phyloP scores from a whole-genome alignment of 805 yeast species.

The Metschnikowia matae region DNA sequence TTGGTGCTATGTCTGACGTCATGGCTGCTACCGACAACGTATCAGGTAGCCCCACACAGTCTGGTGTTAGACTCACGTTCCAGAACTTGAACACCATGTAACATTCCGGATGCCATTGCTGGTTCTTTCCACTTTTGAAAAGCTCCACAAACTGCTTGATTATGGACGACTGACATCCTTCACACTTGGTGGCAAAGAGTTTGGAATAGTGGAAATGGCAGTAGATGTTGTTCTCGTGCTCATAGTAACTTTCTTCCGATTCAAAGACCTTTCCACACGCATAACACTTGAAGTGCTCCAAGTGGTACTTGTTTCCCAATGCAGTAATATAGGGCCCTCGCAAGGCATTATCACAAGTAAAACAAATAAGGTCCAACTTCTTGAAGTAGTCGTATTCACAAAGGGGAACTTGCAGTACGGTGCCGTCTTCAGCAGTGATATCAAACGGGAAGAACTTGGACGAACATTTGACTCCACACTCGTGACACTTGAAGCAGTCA shows the following conservation, averaged over 20 bases:
- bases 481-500: slow-evolving; percentile 81
- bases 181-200: slow-evolving; percentile 80
- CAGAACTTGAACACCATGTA: slow-evolving; percentile 96
- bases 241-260: slow-evolving; percentile 86
- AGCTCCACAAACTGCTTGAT: slow-evolving; percentile 92
- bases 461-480: slow-evolving; percentile 77
- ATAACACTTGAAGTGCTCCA: slow-evolving; percentile 91
- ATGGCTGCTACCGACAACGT: slow-evolving; percentile 7
- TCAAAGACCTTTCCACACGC: slow-evolving; percentile 85
- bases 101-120: slow-evolving; percentile 99
- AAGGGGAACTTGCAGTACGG: slow-evolving; percentile 40
- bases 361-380: slow-evolving; percentile 80
- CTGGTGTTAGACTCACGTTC: slow-evolving; percentile 77
- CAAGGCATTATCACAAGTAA: slow-evolving; percentile 77
- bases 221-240: slow-evolving; percentile 74
- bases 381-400: slow-evolving; percentile 93
- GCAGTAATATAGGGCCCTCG: slow-evolving; percentile 94
- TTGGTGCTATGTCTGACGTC: slow-evolving; percentile 29
- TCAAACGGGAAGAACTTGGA: slow-evolving; percentile 87
- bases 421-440: slow-evolving; percentile 16
- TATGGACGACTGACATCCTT: slow-evolving; percentile 89
- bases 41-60: slow-evolving; percentile 46
- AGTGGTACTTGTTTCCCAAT: slow-evolving; percentile 84
- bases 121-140: slow-evolving; percentile 83
- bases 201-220: slow-evolving; percentile 93